Conservation (phyloP, 805 yeast genomes). For the Lipomyces sp. region DNA sequence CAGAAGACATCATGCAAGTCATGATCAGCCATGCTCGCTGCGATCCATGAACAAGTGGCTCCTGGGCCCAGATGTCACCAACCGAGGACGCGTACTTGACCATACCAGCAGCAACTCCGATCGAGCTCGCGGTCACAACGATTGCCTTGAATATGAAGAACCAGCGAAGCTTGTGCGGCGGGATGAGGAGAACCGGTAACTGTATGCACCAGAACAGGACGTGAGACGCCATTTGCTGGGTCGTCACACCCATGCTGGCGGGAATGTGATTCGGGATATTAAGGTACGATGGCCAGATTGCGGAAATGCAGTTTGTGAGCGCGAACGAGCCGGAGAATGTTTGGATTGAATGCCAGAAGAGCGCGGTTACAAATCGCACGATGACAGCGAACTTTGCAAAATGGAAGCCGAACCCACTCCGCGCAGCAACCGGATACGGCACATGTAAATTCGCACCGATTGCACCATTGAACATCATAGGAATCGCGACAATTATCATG, state of each 20-base stretch:
- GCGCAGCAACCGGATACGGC: constrained; percentile 80
- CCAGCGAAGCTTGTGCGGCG: constrained; percentile 38
- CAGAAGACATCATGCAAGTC: constrained; percentile 39
- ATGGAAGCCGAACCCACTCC: constrained; percentile 73
- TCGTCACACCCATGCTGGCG: constrained; percentile 34
- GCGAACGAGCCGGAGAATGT: constrained; percentile 36
- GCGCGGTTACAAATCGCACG: constrained; percentile 35
- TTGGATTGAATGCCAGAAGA: constrained; percentile 38
- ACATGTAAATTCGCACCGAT: constrained; percentile 82
- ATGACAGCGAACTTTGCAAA: constrained; percentile 34
- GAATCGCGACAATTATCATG: constrained; percentile 60
- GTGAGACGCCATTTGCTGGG: constrained; percentile 34
- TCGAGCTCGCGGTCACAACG: constrained; percentile 26
- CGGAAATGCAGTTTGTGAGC: constrained; percentile 33
- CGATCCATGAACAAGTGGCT: constrained; percentile 37
- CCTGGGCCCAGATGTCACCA: constrained; percentile 33
- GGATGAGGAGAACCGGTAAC: constrained; percentile 33
- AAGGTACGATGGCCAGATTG: constrained; percentile 38
- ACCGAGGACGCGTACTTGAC: constrained; percentile 22
- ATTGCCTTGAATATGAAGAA: constrained; percentile 35
- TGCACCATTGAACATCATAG: constrained; percentile 73
- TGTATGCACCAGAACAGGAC: constrained; percentile 36
- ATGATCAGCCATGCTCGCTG: constrained; percentile 37
- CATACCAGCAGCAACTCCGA: constrained; percentile 39
- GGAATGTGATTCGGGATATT: constrained; percentile 36